phyloP scores from a whole-genome alignment of 768 basidiomycete species.

The Astraeus odoratus region DNA sequence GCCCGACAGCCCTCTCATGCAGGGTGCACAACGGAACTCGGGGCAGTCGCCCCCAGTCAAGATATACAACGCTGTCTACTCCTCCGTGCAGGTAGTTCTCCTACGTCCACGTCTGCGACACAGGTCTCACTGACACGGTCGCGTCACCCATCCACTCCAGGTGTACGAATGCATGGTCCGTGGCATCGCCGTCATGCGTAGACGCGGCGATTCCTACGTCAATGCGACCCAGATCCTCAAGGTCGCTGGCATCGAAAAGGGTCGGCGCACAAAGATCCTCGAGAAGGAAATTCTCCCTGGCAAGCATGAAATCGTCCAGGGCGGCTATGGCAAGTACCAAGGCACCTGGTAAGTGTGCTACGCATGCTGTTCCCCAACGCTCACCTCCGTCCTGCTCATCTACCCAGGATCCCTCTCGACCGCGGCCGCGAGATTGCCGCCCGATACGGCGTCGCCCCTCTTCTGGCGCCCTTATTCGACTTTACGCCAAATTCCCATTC shows the following conservation, averaged over 20 bases:
- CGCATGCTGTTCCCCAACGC: slow-evolving; percentile 2
- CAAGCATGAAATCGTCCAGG: slow-evolving; percentile 97
- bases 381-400: neutral
- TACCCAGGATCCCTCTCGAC: slow-evolving; percentile 86
- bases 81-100: slow-evolving; percentile 65
- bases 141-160: slow-evolving; percentile 33
- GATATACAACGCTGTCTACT: slow-evolving; percentile 92
- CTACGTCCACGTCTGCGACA: neutral
- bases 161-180: slow-evolving; percentile 98
- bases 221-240: slow-evolving; percentile 99
- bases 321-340: slow-evolving; percentile 98
- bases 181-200: slow-evolving; percentile 97
- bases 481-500: slow-evolving; percentile 75
- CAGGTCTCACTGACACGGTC: slow-evolving; percentile 8
- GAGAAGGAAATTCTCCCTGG: slow-evolving; percentile 96
- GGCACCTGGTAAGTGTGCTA: slow-evolving; percentile 79
- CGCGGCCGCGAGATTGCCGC: slow-evolving; percentile 88
- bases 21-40: slow-evolving; percentile 21
- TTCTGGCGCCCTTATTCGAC: slow-evolving; percentile 89
- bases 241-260: slow-evolving; percentile 97
- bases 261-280: slow-evolving; percentile 89
- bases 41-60: slow-evolving; percentile 54
- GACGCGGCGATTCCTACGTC: slow-evolving; percentile 89
- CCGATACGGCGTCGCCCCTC: slow-evolving; percentile 85
- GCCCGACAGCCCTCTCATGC: slow-evolving; percentile 17